Evolutionary conservation across 2,329 filamentous ascomycete genomes (phyloP).

Genomic region (Penicillium sp.): DNA sequence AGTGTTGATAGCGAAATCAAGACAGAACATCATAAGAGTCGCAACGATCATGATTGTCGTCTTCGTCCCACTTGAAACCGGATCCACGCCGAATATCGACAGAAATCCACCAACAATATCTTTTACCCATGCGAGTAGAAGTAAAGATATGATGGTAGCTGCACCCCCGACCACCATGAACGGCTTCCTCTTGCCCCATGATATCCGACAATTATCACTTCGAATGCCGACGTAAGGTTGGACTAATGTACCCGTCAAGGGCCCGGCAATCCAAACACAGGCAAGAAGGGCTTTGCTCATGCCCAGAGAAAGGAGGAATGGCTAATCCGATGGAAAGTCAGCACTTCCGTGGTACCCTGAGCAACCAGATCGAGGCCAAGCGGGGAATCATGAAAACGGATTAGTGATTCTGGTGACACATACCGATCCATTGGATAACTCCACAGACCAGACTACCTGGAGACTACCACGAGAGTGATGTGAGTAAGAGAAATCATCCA

Average conservation of each 20-base stretch:
- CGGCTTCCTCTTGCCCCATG: constrained; percentile 77
- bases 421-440: constrained; percentile 85
- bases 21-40: constrained; percentile 81
- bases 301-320: constrained; percentile 76
- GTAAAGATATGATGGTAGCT: constrained; percentile 67
- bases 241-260: constrained; percentile 74
- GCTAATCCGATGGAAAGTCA: constrained; percentile 36
- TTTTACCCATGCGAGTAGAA: constrained; percentile 72
- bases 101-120: constrained; percentile 71
- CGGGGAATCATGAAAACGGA: not conserved
- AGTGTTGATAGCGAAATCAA: constrained; percentile 95
- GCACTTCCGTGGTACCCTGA: not conserved
- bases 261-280: constrained; percentile 81
- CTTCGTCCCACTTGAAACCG: constrained; percentile 65
- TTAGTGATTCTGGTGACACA: constrained; percentile 25
- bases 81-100: constrained; percentile 68
- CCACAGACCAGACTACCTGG: constrained; percentile 94
- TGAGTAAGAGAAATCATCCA: not conserved
- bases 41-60: constrained; percentile 72
- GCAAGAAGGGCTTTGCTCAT: constrained; percentile 82
- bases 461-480: constrained; percentile 51
- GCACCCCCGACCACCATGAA: constrained; percentile 73
- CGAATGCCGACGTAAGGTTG: constrained; percentile 82
- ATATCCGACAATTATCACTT: constrained; percentile 73
- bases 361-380: not conserved